Base-by-base conservation (phyloP, 306 rosid species). In the Styphnolobium japonicum region DNA sequence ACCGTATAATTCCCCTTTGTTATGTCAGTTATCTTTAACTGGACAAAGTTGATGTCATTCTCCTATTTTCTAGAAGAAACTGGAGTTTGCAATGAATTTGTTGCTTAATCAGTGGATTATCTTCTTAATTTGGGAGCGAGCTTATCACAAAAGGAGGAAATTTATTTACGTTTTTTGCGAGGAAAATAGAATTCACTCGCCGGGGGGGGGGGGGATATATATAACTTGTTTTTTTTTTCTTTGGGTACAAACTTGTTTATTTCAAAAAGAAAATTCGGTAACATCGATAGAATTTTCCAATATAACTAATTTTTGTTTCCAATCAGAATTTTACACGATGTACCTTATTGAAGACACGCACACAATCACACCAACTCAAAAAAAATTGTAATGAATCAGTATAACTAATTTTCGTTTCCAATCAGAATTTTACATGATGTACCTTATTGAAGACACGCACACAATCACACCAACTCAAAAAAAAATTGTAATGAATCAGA, bases 301-400 rank as follows among this genome's bases (percentile, higher is more conserved):
- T 12, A n/a, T 33, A 10, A 52, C 7, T 48, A 14, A n/a, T 18
- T 52, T 19, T 21, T 0, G 66, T 57, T 57, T 56, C 5, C 29
- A 76, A 11, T 22, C 39, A 74, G 36, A 48, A 16, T 8, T 58
- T 33, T 45, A 62, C 12, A 18, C 25, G 55, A 27, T 58, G 62
- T 45, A 43, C 15, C 53, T 36, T 49, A 36, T 25, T 31, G 62
- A 79, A 70, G 34, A 68, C 1, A 12, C 80, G 6, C 80, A 73
- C 80, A 42, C 76, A 73, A 55, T 40, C 79, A 78, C 79, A 69
- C 76, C 49, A 72, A 49, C 40, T 71, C 80, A 67, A 68, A 42
- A 10, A 40, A 19, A 75, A 25, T 37, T 7, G 29, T 7, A 45
- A 72, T 11, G 65, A 78, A 73, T 75, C 72, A 56, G 49, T n/a